These are phyloP conservation scores for Allantophomopsis lycopodina DNA, from an alignment of 2,329 filamentous ascomycete species.

Conservation along the genomic window DNA sequence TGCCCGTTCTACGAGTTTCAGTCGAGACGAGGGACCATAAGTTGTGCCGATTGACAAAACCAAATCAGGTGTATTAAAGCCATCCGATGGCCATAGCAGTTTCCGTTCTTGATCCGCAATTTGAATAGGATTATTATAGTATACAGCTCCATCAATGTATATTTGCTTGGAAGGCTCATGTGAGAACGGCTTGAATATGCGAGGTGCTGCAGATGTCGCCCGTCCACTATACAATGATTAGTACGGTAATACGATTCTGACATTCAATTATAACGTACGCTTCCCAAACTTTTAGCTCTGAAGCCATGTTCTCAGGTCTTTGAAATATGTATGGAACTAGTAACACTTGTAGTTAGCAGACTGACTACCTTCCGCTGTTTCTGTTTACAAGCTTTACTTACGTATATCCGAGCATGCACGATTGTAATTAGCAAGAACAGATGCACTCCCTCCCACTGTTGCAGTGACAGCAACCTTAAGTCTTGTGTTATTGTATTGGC, in stretches of 20 bases:
- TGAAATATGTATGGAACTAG: slow-evolving; percentile 24
- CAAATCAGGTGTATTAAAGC: slow-evolving; percentile 15
- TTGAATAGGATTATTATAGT: slow-evolving; percentile 33
- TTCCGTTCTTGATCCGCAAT: slow-evolving; percentile 33
- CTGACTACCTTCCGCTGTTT: too few species aligned
- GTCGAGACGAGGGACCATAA: slow-evolving; percentile 1
- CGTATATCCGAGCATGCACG: too few species aligned
- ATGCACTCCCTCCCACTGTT: too few species aligned
- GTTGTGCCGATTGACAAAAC: slow-evolving; percentile 18
- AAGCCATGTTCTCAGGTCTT: slow-evolving; percentile 20
- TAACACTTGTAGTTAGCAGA: too few species aligned
- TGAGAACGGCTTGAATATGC: slow-evolving; percentile 35
- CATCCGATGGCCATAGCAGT: slow-evolving; percentile 15
- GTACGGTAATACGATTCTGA: too few species aligned
- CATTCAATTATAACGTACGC: slow-evolving; percentile 21
- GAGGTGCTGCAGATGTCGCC: slow-evolving; percentile 33
- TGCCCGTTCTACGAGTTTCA: slow-evolving; percentile 2
- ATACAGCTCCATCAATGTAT: slow-evolving; percentile 34
- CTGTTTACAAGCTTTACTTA: too few species aligned
- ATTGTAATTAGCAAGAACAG: too few species aligned
- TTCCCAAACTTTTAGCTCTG: slow-evolving; percentile 27
- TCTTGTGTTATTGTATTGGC: slow-evolving; percentile 3
- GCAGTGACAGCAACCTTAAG: slow-evolving; percentile 27
- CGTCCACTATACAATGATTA: slow-evolving; percentile 19
- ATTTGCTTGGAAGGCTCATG: slow-evolving; percentile 28